A percentile compares a stretch with the other conserved stretches of the same genome.
Conservation (phyloP, 2,329 filamentous ascomycete species). For the Venturia oleaginea region DNA sequence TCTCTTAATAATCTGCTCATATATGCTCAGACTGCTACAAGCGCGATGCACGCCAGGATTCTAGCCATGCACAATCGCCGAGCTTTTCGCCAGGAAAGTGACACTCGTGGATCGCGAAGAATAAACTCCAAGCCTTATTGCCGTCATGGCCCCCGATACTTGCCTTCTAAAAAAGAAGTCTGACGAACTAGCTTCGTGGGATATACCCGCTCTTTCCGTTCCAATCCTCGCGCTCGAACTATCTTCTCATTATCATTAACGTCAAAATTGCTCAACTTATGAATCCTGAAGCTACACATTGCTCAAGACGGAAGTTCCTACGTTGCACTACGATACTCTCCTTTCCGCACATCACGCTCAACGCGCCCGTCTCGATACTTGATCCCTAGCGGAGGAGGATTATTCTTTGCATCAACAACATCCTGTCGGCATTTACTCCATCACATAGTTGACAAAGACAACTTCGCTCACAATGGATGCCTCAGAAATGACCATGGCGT, state of each 20-base stretch:
- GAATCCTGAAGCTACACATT: neutral
- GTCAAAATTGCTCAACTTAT: too few species aligned
- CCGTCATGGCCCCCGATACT: neutral
- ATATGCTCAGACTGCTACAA: neutral
- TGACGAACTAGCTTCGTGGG: neutral
- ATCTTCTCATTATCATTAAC: neutral
- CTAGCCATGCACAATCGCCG: neutral
- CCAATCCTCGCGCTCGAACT: neutral
- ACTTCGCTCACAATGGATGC: neutral
- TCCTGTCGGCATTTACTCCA: neutral
- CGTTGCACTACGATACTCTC: neutral
- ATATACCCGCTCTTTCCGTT: neutral
- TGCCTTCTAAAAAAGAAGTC: neutral
- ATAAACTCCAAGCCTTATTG: neutral
- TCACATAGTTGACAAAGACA: neutral
- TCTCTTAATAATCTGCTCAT: neutral
- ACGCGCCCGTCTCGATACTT: neutral
- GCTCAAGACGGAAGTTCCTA: neutral
- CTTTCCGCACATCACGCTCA: neutral
- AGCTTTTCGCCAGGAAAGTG: neutral
- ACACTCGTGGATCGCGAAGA: neutral
- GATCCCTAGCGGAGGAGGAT: neutral
- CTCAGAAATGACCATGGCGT: slow-evolving; percentile 46
- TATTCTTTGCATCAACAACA: neutral
- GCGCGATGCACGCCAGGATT: neutral